Base-by-base conservation (phyloP, 1,284 basidiomycete species). In the Albatrellus sp. region DNA sequence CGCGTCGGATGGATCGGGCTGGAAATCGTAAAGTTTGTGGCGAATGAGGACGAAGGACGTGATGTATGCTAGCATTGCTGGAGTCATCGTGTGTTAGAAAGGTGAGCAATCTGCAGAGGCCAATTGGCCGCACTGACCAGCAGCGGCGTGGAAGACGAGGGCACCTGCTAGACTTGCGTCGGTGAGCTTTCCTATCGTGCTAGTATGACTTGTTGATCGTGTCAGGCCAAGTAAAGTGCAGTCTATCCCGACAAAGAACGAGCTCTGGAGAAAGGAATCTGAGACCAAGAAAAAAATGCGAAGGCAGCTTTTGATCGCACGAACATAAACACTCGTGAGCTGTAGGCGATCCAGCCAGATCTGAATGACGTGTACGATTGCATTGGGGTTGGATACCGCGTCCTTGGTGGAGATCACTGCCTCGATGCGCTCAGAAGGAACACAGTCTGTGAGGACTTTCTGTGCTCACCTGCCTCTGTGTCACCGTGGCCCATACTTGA, bases 231-330 rank as follows among this genome's bases (percentile, higher is more conserved):
- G 57, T 1, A 65, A 42, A 37, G 63, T 55, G 14, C 59, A 54
- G 52, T 67, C 63, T 37, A 63, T 59, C 13, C 60, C 58, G 2
- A 63, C 60, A 46, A 65, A 67, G 54, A 67, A 66, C 8, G 61
- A 61, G 0, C 64, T 62, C 65, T 67, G 40, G n/a, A 28, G 31
- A 31, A 14, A 49, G 5, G 5, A 8, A 5, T 30, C 10, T 41
- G 20, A 41, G 17, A 29, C 7, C n/a, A 5, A 13, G 9, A 10
- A 42, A 32, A 29, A 14, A 7, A 40, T 19, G 43, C 10, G 19
- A 20, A 28, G 32, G 31, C 8, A 30, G 19, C n/a, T n/a, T 17
- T 12, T 33, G 11, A 5, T 12, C 5, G n/a, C 12, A 50, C 58
- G 49, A 37, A 61, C 61, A 11, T 57, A 51, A 19, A 60, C 52